phyloP scores from a whole-genome alignment of 2,329 filamentous ascomycete genomes.

The Aspergillaceae sp. region DNA sequence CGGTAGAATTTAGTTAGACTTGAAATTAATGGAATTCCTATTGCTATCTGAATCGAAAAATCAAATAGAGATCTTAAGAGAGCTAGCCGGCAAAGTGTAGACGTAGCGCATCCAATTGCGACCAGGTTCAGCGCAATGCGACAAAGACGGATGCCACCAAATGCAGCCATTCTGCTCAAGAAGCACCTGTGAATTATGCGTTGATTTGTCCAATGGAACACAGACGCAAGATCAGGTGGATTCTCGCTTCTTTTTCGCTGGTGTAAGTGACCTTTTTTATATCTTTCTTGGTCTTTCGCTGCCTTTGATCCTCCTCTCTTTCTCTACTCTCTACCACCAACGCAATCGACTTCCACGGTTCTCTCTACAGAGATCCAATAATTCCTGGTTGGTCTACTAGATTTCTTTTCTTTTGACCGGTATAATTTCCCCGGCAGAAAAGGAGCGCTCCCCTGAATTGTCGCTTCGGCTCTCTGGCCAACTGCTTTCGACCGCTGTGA shows the following conservation, averaged over 20 bases:
- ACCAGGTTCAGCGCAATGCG: slow-evolving; percentile 3
- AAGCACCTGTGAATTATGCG: not conserved
- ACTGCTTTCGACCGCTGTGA: slow-evolving; percentile 13
- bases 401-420: slow-evolving; percentile 1
- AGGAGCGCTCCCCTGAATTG: not conserved
- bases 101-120: slow-evolving; percentile 3
- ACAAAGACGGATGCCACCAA: not conserved
- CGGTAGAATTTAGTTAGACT: no score
- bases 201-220: not conserved
- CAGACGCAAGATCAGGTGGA: no score
- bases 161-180: not conserved
- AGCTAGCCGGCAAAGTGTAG: not conserved
- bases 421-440: not conserved
- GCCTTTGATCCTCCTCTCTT: slow-evolving; percentile 7
- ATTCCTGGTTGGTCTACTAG: not conserved
- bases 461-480: slow-evolving; percentile 3
- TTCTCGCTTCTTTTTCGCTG: no score
- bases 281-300: slow-evolving; percentile 4
- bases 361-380: not conserved
- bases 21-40: no score
- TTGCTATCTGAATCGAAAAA: no score
- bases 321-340: slow-evolving; percentile 4
- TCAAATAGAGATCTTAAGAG: no score
- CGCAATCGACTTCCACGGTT: slow-evolving; percentile 1
- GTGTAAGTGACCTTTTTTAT: slow-evolving; percentile 1